phyloP scores from a whole-genome alignment of 768 basidiomycete species.

The Stropharia rugosoannulata region DNA sequence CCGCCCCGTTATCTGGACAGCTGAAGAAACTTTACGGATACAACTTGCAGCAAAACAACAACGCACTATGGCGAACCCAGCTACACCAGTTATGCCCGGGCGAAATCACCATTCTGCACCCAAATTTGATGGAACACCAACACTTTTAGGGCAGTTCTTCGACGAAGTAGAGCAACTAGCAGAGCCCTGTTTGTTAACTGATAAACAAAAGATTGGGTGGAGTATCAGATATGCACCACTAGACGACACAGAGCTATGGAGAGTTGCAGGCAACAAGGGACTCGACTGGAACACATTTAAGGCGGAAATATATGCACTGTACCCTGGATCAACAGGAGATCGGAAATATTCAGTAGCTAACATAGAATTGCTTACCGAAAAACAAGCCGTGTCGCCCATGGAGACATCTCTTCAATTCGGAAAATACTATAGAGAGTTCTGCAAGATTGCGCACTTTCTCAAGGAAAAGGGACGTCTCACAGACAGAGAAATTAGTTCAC shows the following conservation, averaged over 20 bases:
- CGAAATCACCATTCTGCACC: slow-evolving; percentile 6
- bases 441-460: too few species aligned
- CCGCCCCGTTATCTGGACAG: too few species aligned
- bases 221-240: slow-evolving; percentile 6
- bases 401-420: too few species aligned
- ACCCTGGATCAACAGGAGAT: slow-evolving; percentile 7
- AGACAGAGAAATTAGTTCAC: too few species aligned
- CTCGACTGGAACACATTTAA: slow-evolving; percentile 6
- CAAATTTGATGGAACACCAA: slow-evolving; percentile 10
- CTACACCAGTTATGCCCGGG: too few species aligned
- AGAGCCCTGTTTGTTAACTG: not conserved
- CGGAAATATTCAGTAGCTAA: too few species aligned
- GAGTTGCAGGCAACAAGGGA: slow-evolving; percentile 3
- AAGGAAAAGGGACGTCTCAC: too few species aligned
- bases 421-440: too few species aligned
- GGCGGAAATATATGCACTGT: slow-evolving; percentile 1
- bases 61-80: too few species aligned
- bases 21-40: too few species aligned
- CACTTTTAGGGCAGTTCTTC: not conserved
- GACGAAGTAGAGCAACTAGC: slow-evolving; percentile 7
- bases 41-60: too few species aligned
- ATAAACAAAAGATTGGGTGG: slow-evolving; percentile 8
- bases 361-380: slow-evolving; percentile 4
- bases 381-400: slow-evolving; percentile 1
- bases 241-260: not conserved